Evolutionary conservation across 768 basidiomycete species (phyloP).

Genomic region (Punctularia strigosozonata): DNA sequence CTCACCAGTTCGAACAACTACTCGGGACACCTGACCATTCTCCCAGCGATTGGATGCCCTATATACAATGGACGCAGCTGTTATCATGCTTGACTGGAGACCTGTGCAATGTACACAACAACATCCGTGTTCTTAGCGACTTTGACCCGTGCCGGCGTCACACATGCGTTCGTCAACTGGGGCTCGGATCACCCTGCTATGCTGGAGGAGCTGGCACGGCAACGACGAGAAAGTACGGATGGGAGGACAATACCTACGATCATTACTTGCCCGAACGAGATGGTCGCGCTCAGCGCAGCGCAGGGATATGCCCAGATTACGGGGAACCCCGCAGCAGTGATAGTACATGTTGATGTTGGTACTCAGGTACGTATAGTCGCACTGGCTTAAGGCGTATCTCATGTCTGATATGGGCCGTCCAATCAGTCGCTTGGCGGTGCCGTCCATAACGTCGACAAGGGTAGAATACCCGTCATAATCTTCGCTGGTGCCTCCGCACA

Average conservation of each 20-base stretch:
- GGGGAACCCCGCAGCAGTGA: conserved; percentile 57
- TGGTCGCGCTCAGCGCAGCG: conserved; percentile 63
- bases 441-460: conserved; percentile 58
- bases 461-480: conserved; percentile 51
- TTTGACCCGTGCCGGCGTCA: conserved; percentile 44
- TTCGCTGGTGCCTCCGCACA: conserved; percentile 64
- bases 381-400: not conserved
- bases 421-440: conserved; percentile 54
- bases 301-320: conserved; percentile 61
- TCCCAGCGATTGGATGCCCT: no score
- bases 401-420: not conserved
- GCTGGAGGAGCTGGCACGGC: conserved; percentile 55
- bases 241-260: conserved; percentile 32
- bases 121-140: conserved; percentile 51
- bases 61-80: no score
- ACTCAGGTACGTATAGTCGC: conserved; percentile 34
- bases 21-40: no score
- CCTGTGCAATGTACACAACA: conserved; percentile 49
- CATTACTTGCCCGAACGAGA: conserved; percentile 64
- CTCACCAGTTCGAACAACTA: no score
- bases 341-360: conserved; percentile 65
- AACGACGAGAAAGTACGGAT: conserved; percentile 22
- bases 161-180: conserved; percentile 66
- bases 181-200: conserved; percentile 67
- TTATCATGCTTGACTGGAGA: no score